phyloP scores from a whole-genome alignment of 2,329 filamentous ascomycete species.

The Monosporascus sp. region DNA sequence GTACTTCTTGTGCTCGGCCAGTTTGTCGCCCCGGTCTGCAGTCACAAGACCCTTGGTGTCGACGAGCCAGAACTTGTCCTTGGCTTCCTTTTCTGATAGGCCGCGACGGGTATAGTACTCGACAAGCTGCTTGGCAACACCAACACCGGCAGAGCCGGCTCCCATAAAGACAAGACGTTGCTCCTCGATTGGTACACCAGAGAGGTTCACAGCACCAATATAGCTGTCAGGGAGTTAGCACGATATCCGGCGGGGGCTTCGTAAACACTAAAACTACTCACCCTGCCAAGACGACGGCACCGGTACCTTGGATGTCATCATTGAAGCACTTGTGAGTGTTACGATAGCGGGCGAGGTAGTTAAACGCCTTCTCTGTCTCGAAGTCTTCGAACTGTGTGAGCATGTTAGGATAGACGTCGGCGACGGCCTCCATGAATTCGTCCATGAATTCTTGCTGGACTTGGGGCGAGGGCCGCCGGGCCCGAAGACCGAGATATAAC shows the following conservation, averaged over 20 bases:
- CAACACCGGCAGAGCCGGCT: slow-evolving; percentile 90
- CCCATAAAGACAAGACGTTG: slow-evolving; percentile 96
- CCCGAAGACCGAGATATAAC: slow-evolving; percentile 84
- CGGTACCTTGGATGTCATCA: slow-evolving; percentile 96
- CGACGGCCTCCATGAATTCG: slow-evolving; percentile 90
- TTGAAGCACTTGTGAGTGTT: slow-evolving; percentile 94
- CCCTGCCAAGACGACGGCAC: slow-evolving; percentile 88
- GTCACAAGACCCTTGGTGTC: slow-evolving; percentile 97
- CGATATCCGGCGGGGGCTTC: neutral
- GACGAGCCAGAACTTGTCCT: slow-evolving; percentile 92
- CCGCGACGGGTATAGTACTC: slow-evolving; percentile 95
- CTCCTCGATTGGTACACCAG: slow-evolving; percentile 78
- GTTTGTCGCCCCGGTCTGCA: slow-evolving; percentile 83
- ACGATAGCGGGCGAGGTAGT: slow-evolving; percentile 84
- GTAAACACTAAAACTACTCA: slow-evolving; percentile 30
- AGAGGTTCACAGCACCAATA: slow-evolving; percentile 73
- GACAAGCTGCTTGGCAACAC: slow-evolving; percentile 95
- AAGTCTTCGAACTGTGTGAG: slow-evolving; percentile 95
- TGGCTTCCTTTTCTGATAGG: slow-evolving; percentile 79
- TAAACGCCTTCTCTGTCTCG: slow-evolving; percentile 88
- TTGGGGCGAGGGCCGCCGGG: slow-evolving; percentile 70
- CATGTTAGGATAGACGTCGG: slow-evolving; percentile 64
- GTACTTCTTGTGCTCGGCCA: slow-evolving; percentile 83
- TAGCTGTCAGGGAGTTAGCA: slow-evolving; percentile 33
- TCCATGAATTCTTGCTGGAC: slow-evolving; percentile 91